Evolutionary conservation across 371 early-diverging fungal species (phyloP).

Genomic region (Lichtheimia corymbifera): DNA sequence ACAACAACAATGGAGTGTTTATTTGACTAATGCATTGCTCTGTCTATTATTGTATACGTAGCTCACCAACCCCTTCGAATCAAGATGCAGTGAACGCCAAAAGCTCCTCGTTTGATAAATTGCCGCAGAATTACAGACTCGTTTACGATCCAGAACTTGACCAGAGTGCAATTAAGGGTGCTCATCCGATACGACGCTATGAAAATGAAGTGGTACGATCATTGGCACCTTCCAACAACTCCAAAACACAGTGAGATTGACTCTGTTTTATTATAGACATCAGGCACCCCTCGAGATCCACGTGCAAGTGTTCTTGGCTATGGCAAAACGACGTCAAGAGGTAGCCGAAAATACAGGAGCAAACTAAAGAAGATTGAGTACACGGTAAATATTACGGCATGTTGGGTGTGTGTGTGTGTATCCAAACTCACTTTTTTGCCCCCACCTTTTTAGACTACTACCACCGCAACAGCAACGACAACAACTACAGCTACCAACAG

Average conservation of each 20-base stretch:
- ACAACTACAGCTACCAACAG: neutral
- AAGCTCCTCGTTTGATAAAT: neutral
- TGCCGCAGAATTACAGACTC: conserved; percentile 38
- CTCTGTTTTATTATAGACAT: conserved; percentile 6
- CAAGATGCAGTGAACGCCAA: too few relatives aligned
- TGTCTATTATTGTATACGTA: too few relatives aligned
- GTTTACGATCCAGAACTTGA: conserved; percentile 52
- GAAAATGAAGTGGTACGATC: conserved; percentile 30
- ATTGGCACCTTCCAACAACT: neutral
- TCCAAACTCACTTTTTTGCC: neutral
- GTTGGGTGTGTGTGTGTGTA: neutral
- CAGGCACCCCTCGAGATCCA: conserved; percentile 40
- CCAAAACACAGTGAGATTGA: neutral
- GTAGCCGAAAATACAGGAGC: conserved; percentile 21
- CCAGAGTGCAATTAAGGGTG: conserved; percentile 25
- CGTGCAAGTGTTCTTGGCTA: conserved; percentile 31
- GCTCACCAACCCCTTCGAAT: too few relatives aligned
- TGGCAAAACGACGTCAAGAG: conserved; percentile 33
- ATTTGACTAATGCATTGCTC: too few relatives aligned
- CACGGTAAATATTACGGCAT: conserved; percentile 20
- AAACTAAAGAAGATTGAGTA: conserved; percentile 26
- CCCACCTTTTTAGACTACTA: neutral
- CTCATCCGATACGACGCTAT: conserved; percentile 29
- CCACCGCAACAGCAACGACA: neutral
- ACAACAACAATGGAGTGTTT: too few relatives aligned